Evolutionary conservation across 257 asterid species (phyloP).

Genomic region (Dorcoceras hygrometricum): DNA sequence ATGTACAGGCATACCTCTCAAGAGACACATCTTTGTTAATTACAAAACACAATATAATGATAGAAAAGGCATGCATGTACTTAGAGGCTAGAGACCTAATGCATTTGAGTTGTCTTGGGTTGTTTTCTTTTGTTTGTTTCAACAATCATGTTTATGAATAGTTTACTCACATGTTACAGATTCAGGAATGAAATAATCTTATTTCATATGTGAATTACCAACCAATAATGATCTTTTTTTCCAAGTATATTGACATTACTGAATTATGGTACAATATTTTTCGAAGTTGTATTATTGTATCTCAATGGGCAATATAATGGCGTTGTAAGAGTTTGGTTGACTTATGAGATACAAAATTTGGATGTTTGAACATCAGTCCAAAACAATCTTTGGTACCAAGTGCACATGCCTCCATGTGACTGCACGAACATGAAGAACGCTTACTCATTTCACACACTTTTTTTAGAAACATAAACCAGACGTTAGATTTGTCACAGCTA

Average conservation of each 20-base stretch:
- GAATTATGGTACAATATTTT: no score
- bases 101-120: neutral
- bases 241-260: neutral
- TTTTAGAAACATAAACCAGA: neutral
- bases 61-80: neutral
- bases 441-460: slow-evolving; percentile 32
- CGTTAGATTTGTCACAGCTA: slow-evolving; percentile 19
- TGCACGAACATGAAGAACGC: slow-evolving; percentile 32
- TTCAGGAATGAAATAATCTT: no score
- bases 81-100: neutral
- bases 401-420: slow-evolving; percentile 78
- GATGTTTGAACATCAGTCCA: slow-evolving; percentile 52
- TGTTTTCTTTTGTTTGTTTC: neutral
- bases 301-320: slow-evolving; percentile 18
- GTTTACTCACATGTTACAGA: no score
- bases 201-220: no score
- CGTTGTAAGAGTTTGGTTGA: slow-evolving; percentile 41
- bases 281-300: neutral
- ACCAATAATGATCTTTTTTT: neutral
- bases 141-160: no score
- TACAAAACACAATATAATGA: no score
- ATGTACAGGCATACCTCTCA: no score
- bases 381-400: slow-evolving; percentile 42
- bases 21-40: no score
- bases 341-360: slow-evolving; percentile 40